phyloP scores from a whole-genome alignment of 2,329 filamentous ascomycete species.

The Lachnellula arida region DNA sequence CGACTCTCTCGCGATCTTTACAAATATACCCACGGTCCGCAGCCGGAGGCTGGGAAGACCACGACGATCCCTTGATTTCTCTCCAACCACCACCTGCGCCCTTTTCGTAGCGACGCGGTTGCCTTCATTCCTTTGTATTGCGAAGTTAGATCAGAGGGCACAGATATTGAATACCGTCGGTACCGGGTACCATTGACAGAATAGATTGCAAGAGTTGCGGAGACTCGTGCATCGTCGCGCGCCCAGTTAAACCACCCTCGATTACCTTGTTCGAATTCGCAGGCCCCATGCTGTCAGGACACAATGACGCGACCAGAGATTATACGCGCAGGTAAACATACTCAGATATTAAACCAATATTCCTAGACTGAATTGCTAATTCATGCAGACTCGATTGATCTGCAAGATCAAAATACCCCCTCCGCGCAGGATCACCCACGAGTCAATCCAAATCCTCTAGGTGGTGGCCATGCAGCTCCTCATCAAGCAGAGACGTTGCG shows the following conservation, averaged over 20 bases:
- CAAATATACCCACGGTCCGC: background rate
- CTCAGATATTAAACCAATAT: background rate
- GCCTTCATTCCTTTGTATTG: slow-evolving; percentile 14
- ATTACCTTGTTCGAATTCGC: slow-evolving; percentile 6
- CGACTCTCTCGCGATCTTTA: slow-evolving; percentile 4
- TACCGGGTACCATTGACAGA: slow-evolving; percentile 7
- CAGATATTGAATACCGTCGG: background rate
- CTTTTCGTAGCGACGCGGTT: slow-evolving; percentile 11
- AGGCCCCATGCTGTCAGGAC: slow-evolving; percentile 18
- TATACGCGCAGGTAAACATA: slow-evolving; percentile 46
- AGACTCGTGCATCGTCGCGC: slow-evolving; percentile 15
- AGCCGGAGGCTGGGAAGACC: background rate
- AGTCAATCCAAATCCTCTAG: slow-evolving; percentile 47
- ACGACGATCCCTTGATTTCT: slow-evolving; percentile 1
- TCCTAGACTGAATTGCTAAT: slow-evolving; percentile 19
- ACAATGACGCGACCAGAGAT: slow-evolving; percentile 52
- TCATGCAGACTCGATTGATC: slow-evolving; percentile 80
- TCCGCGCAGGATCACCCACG: slow-evolving; percentile 77
- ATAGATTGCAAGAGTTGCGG: slow-evolving; percentile 8
- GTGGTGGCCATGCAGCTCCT: slow-evolving; percentile 49
- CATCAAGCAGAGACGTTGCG: slow-evolving; percentile 84
- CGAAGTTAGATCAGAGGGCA: background rate
- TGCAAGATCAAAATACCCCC: slow-evolving; percentile 77
- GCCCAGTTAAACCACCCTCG: slow-evolving; percentile 6
- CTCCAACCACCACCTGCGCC: slow-evolving; percentile 6